phyloP scores from a whole-genome alignment of 2,329 filamentous ascomycete species.

The Penicillium sp. region DNA sequence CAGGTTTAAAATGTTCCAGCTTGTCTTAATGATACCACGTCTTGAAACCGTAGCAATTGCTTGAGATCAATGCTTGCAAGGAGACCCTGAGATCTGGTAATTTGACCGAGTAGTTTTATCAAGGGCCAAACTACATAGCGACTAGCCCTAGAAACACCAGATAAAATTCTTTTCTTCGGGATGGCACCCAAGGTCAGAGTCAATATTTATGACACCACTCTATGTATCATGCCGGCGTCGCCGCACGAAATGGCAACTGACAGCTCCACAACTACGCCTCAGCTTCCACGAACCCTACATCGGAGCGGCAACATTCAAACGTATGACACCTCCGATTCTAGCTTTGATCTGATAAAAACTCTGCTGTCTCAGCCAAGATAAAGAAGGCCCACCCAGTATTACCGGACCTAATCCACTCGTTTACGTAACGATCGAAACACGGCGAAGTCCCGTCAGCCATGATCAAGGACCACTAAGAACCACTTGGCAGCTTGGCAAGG shows the following conservation, averaged over 20 bases:
- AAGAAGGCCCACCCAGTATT: neutral
- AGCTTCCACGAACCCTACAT: neutral
- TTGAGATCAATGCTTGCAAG: too few species aligned
- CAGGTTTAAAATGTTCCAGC: too few species aligned
- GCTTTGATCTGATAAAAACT: conserved; percentile 4
- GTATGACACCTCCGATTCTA: neutral
- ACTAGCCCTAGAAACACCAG: too few species aligned
- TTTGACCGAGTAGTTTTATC: too few species aligned
- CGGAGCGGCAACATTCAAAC: neutral
- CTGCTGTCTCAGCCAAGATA: neutral
- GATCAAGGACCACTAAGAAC: neutral
- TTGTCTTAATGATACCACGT: too few species aligned
- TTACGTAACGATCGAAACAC: conserved; percentile 1
- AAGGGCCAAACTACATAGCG: too few species aligned
- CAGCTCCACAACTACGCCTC: neutral
- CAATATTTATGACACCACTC: neutral
- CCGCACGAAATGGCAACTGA: neutral
- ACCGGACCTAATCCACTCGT: neutral
- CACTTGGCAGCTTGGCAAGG: neutral
- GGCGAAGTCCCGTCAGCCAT: neutral
- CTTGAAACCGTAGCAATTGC: too few species aligned
- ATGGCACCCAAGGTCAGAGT: neutral
- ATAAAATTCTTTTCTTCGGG: neutral
- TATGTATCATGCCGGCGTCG: neutral
- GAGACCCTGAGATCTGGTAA: too few species aligned